Base-by-base conservation (phyloP, 2,329 filamentous ascomycete genomes). In the Aureobasidium mangrovei region DNA sequence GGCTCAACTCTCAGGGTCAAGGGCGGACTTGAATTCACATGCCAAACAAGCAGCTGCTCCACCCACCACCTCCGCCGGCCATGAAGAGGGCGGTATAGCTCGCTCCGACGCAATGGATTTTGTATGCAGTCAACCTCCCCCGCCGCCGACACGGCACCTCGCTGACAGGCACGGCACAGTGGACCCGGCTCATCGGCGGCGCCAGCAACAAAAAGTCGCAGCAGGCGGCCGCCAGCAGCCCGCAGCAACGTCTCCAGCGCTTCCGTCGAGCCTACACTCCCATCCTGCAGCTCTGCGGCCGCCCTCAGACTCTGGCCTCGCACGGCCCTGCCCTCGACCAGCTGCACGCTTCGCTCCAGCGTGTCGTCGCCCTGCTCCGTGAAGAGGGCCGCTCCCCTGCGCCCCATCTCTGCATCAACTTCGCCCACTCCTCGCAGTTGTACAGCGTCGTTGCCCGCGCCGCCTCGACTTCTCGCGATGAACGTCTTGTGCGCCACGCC, bases 391-490 rank as follows among this genome's bases (percentile, higher is more conserved):
- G 90, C 60, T 84, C 89, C 41, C 89, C 91, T 4, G 80, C 90
- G 28, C 91, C 91, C 5, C 91, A 97, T 69, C 86, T 91, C 3
- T 98, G 93, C 72, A 87, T 97, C 36, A 79, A 85, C 63, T 96
- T 91, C 71, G 87, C 88, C 57, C 83, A 89, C 35, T 81, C 83
- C 53, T 88, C 91, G 62, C 88, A 95, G 68, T 86, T 96, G 49
- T 98, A 95, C 68, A 83, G 89, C 4, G 86, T 88, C 9, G 84
- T 97, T 59, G 87, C 88, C 59, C 90, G 95, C 72, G 90, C 97
- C 61, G 90, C 91, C 2, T 83, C 88, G 2, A 85, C 85, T 0
- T 90, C 87, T 32, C 85, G 88, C 67, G 87, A 95, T 69, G 86
- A 94, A 63, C 85, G 82, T 65, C 85, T 96, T 64, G 85, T 97